phyloP scores from a whole-genome alignment of 139 green algal genomes.

The Yamagishiella unicocca region DNA sequence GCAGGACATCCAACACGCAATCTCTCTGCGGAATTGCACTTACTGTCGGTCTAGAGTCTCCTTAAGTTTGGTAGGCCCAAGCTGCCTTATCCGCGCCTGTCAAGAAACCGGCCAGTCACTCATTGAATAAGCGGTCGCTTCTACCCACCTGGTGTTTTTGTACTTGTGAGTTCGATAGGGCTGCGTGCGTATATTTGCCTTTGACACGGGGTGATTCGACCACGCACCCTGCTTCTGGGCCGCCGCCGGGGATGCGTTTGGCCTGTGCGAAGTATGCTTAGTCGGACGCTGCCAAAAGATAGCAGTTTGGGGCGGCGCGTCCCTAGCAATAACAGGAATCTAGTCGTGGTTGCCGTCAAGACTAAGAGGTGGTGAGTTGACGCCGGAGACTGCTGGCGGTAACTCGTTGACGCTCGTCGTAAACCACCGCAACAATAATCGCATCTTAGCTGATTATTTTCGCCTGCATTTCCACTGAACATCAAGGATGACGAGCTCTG shows the following conservation, averaged over 20 bases:
- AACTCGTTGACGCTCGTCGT: neutral
- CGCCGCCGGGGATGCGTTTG: slow-evolving; percentile 9
- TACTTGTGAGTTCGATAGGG: too few species aligned
- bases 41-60: too few species aligned
- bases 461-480: neutral
- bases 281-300: neutral
- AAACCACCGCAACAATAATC: neutral
- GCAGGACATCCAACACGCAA: too few species aligned
- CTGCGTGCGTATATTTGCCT: too few species aligned
- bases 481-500: slow-evolving; percentile 31
- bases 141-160: too few species aligned
- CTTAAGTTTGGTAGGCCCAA: too few species aligned
- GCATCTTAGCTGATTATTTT: neutral
- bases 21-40: too few species aligned
- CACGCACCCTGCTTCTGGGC: too few species aligned
- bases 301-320: neutral
- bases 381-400: neutral
- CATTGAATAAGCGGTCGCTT: too few species aligned
- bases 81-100: too few species aligned
- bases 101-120: too few species aligned
- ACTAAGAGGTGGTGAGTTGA: slow-evolving; percentile 1
- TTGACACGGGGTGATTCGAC: too few species aligned
- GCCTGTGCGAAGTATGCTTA: neutral
- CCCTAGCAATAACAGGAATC: neutral
- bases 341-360: neutral